phyloP scores from a whole-genome alignment of 208 protist species.

The Leishmania arabica region DNA sequence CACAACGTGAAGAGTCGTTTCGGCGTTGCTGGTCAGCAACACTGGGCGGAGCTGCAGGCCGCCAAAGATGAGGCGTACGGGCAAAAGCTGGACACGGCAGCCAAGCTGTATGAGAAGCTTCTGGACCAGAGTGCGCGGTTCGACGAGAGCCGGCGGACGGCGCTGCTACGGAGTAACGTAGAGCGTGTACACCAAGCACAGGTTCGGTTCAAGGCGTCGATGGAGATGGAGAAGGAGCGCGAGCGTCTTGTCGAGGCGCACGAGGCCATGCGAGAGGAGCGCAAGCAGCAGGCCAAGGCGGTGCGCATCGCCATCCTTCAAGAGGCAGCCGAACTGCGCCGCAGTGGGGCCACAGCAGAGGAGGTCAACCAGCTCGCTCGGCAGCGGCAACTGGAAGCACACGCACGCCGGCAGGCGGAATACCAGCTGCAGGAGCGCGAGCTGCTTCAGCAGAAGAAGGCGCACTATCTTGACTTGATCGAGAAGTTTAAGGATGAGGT shows the following conservation, averaged over 20 bases:
- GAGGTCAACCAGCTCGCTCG: constrained; percentile 46
- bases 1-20: constrained; percentile 67
- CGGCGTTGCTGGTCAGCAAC: constrained; percentile 79
- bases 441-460: constrained; percentile 51
- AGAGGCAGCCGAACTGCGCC: constrained; percentile 66
- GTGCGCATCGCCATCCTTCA: constrained; percentile 54
- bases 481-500: constrained; percentile 65
- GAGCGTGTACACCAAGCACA: constrained; percentile 81
- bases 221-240: constrained; percentile 84
- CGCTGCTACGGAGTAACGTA: constrained; percentile 64
- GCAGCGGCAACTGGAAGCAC: constrained; percentile 57
- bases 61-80: constrained; percentile 83
- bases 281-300: constrained; percentile 39
- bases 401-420: constrained; percentile 68
- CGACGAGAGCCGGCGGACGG: constrained; percentile 74
- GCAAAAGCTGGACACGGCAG: constrained; percentile 74
- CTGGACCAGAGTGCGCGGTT: constrained; percentile 67
- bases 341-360: constrained; percentile 42
- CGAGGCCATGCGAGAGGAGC: constrained; percentile 61
- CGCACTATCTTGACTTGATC: constrained; percentile 63
- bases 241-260: constrained; percentile 80
- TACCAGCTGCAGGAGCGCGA: constrained; percentile 72
- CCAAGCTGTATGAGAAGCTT: constrained; percentile 77
- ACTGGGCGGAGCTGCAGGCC: constrained; percentile 86
- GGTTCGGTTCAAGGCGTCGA: constrained; percentile 84